A percentile compares a stretch with the other conserved stretches of the same genome.
Evolutionary conservation across 371 early-diverging fungal genomes (phyloP).

Genomic region (Mucor lusitanicus): DNA sequence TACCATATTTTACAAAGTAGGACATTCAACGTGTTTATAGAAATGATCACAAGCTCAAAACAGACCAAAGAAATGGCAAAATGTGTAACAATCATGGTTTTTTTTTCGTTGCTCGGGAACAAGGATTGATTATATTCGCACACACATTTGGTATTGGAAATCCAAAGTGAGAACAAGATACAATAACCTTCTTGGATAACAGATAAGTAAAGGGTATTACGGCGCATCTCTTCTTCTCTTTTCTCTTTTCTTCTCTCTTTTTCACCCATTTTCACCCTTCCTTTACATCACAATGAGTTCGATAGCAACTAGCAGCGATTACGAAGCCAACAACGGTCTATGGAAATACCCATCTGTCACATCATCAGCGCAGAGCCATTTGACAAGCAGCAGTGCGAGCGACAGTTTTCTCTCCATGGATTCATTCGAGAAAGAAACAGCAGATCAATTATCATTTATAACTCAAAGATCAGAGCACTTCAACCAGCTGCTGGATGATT

Average conservation of each 20-base stretch:
- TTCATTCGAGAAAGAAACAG: background rate
- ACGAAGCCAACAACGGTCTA: background rate
- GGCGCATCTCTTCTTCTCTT: background rate
- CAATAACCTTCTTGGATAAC: background rate
- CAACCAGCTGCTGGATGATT: constrained; percentile 29
- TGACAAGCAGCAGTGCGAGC: constrained; percentile 16
- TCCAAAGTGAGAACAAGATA: background rate
- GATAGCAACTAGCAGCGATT: background rate
- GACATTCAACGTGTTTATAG: constrained; percentile 1
- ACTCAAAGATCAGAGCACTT: constrained; percentile 13
- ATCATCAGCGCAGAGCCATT: constrained; percentile 11
- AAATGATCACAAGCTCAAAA: background rate
- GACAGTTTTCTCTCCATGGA: constrained; percentile 14
- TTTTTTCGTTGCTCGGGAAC: background rate
- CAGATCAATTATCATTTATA: constrained; percentile 11
- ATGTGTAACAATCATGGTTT: constrained; percentile 1
- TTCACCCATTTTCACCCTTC: background rate
- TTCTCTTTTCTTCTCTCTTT: background rate
- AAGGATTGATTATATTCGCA: constrained; percentile 2
- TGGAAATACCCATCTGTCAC: constrained; percentile 10
- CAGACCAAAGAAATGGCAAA: background rate
- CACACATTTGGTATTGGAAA: background rate
- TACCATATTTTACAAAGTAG: constrained; percentile 10
- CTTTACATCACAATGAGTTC: background rate
- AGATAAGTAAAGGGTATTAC: background rate